A percentile compares a stretch with the other conserved stretches of the same genome.
Conservation (phyloP, 345 rosid species). For the Citrus inodora region DNA sequence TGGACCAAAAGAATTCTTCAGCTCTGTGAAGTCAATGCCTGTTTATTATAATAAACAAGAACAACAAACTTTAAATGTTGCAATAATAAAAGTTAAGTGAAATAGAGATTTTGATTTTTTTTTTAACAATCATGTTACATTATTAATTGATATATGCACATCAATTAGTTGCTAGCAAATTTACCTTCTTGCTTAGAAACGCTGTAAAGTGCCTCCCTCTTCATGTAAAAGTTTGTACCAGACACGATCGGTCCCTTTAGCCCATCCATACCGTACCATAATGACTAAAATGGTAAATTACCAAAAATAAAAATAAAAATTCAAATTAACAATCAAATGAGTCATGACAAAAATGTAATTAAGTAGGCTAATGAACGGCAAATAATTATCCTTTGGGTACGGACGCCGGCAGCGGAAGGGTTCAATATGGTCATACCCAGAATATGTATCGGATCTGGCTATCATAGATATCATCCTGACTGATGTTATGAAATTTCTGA, state of each 20-base stretch:
- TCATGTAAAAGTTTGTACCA: slow-evolving; percentile 44
- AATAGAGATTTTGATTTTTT: fast-evolving
- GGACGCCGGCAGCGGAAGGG: neutral
- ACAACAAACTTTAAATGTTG: no score
- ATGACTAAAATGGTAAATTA: slow-evolving; percentile 3
- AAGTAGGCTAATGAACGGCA: neutral
- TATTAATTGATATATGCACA: no score
- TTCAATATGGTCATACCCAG: slow-evolving; percentile 20
- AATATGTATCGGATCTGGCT: slow-evolving; percentile 20
- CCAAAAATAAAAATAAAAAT: no score
- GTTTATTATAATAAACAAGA: neutral
- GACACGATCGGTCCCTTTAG: slow-evolving; percentile 32
- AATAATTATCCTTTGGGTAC: no score
- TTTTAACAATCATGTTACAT: no score
- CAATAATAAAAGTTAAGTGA: no score
- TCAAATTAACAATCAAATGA: neutral
- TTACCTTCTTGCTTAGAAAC: slow-evolving; percentile 9
- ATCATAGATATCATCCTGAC: slow-evolving; percentile 43
- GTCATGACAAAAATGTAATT: neutral
- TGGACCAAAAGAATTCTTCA: slow-evolving; percentile 24
- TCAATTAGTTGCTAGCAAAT: neutral
- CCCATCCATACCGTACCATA: slow-evolving; percentile 32
- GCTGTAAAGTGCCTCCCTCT: slow-evolving; percentile 30
- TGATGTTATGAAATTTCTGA: slow-evolving; percentile 32
- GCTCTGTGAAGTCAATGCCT: slow-evolving; percentile 16